Evolutionary conservation across 139 green algal genomes (phyloP), one percentile per base, ranked within the genome.

Genomic region (Chlamydomonas sp.): DNA sequence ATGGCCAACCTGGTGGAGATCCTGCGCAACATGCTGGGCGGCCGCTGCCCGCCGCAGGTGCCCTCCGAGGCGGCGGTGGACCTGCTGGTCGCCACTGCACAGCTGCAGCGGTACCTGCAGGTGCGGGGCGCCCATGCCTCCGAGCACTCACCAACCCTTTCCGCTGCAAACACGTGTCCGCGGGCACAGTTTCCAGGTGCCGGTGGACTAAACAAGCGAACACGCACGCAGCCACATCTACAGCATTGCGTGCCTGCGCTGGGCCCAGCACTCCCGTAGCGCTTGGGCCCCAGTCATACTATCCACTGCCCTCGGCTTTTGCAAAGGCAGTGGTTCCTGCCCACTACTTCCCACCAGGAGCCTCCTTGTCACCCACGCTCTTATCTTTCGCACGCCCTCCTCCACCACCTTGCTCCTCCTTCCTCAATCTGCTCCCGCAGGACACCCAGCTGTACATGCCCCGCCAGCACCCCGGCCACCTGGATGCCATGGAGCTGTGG

Each of bases 401-500:
- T 49, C 31, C 31, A 49, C 31, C 31, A 49, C 31, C 31, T 49
- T 49, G 31, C 31, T 49, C 31, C 31, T 49, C 31, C 31, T 49
- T 74, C 12, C 20, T 7, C 14, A 6, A 17, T 74, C 12, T 78
- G 60, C 4, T 5, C 73, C 73, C 77, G 16, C 63, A 84, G 79
- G 57, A 83, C 6, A 89, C 67, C 14, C 84, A 82, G 66, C 61
- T 89, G 58, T 79, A 86, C 69, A 72, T 84, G 60, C 84, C 87
- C 20, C 90, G 75, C 8, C 88, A 79, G 49, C 90, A 92, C 77
- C 92, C 92, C 2, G 90, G 90, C 77, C 83, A 88, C 84, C 89
- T 94, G 15, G 86, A 93, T 78, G 78, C 85, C 31, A 83, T 92
- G 82, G 89, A 91, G 85, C 88, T 94, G 77, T 94, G 92, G 83